Evolutionary conservation across 164 flowering plant genomes (phyloP), one percentile per base, ranked within the genome.

Genomic region (Liquidambar formosana): DNA sequence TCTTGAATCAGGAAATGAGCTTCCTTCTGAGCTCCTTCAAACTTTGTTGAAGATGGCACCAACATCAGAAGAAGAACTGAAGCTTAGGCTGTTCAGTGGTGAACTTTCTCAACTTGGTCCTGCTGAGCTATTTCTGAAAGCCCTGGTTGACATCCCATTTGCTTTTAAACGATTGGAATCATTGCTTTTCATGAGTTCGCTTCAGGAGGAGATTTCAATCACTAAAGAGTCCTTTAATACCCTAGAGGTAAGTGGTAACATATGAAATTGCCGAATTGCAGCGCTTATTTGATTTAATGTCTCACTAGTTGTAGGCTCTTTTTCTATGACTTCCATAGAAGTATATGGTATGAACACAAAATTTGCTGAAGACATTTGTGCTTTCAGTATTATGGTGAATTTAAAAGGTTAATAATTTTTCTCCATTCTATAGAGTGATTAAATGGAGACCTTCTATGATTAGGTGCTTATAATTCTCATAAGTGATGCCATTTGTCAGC

Each of bases 11-110:
- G 98, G 96, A 75, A 86, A 86, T 76, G 97, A 94, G 80, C 96
- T 94, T 78, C 94, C 96, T 13, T 8, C 70, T n/a, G 97, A 94
- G 63, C 77, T 94, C 60, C 74, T 92, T 64, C 86, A 89, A 63
- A 85, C 89, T 64, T 70, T 94, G 72, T 71, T 90, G 78, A 92
- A 85, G 84, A 89, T 94, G 97, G 88, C 89, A 70, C 98, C 98
- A 16, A 88, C 94, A 45, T 23, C 79, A 38, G 97, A 92, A 43
- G 98, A 94, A 82, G 98, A 94, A 82, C 65, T 84, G 66, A 91
- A 90, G 83, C 92, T 91, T 52, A 85, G 93, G 72, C 73, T 82
- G 54, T 94, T 74, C 73, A 73, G 47, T 70, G 98, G 97, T 33
- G 89, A 89, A 16, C 69, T 80, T 72, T 83, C 98, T 65, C 88